A percentile compares a stretch with the other conserved stretches of the same genome.
phyloP scores from a whole-genome alignment of 768 basidiomycete species.

The Mycena olivaceomarginata region DNA sequence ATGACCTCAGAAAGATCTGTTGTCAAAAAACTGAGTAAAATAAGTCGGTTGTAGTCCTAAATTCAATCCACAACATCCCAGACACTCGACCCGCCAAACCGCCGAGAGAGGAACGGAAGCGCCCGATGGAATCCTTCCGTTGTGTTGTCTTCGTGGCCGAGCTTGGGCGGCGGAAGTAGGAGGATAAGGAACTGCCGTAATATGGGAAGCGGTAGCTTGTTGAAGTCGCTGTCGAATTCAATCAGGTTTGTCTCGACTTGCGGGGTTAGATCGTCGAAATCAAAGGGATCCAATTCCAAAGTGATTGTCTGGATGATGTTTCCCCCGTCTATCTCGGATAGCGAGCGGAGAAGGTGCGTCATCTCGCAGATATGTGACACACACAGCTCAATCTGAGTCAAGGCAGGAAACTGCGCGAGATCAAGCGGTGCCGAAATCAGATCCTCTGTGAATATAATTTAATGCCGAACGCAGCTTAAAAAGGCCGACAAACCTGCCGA shows the following conservation, averaged over 20 bases:
- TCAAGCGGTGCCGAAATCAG: neutral
- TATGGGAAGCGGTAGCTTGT: neutral
- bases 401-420: neutral
- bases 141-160: too few species aligned
- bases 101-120: too few species aligned
- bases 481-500: neutral
- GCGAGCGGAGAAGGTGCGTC: neutral
- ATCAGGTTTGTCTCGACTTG: neutral
- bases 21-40: too few species aligned
- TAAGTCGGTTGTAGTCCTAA: too few species aligned
- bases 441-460: neutral
- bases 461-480: neutral
- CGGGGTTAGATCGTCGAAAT: neutral
- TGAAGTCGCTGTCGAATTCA: neutral
- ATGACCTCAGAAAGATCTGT: too few species aligned
- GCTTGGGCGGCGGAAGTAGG: neutral
- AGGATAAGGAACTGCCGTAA: neutral
- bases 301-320: constrained; percentile 14
- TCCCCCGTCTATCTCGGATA: neutral
- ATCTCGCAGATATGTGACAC: constrained; percentile 8
- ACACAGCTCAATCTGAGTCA: neutral
- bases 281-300: neutral
- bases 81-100: too few species aligned
- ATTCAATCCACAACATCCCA: too few species aligned
- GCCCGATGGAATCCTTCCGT: too few species aligned